Evolutionary conservation across 2,329 filamentous ascomycete genomes (phyloP), one percentile per base, ranked within the genome.

Genomic region (Podosphaera xanthii): DNA sequence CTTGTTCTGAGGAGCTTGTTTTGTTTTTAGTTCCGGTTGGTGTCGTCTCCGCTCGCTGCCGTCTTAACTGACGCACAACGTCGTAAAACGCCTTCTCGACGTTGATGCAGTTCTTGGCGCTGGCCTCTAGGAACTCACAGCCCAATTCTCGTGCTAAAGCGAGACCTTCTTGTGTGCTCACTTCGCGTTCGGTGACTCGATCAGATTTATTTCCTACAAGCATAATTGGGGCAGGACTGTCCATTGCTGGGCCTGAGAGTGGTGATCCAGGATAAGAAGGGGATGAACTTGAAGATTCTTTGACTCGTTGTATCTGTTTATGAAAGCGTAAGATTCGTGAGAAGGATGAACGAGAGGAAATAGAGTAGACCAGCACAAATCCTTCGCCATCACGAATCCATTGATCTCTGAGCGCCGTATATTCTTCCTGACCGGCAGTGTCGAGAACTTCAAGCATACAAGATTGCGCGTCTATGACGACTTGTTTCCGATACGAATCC

Each of bases 31-130:
- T 63, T 34, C 61, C 60, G 56, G 62, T 59, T 48, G 59, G 55
- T 42, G 61, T 60, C 44, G 50, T 64, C 55, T 65, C 63, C 64
- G 87, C 83, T 67, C 87, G 79, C 72, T 95, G 89, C 66, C 86
- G 82, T 65, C 92, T 83, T 64, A 98, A 76, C 71, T 92, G 87
- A 65, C 92, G 78, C 59, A 97, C 92, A 6, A 98, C 92, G 69
- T 98, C 92, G 72, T 95, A 97, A 69, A 98, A 97, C 38, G 89
- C 91, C 76, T 94, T 97, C 72, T 95, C 92, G 59, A 96, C 91
- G 68, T 97, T 96, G 76, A 96, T 89, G 74, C 90, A 95, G 71
- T 95, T 96, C 75, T 96, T 96, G 42, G 91, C 91, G 5, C 90
- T 96, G 1, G 91, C 90, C 72, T 97, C 91, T 66, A 96, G 89